Conservation (phyloP, 2,329 filamentous ascomycete species). For the Diplodia sapinea region DNA sequence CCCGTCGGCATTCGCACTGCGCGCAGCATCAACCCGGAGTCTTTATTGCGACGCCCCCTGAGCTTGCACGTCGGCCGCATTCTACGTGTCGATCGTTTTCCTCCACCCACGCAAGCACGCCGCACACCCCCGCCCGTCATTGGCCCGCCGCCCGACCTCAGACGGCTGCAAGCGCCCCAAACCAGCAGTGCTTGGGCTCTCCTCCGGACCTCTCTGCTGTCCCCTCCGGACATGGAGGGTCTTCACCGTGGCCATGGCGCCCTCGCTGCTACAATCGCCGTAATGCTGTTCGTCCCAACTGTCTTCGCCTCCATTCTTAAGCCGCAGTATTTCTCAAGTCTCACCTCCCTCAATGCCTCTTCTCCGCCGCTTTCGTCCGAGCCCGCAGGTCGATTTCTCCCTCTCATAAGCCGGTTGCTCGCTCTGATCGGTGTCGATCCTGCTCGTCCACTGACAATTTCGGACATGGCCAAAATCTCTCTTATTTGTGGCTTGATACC, state of each 20-base stretch:
- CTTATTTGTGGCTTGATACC: conserved; percentile 46
- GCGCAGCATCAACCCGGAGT: conserved; percentile 15
- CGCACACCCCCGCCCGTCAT: conserved; percentile 6
- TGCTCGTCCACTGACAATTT: conserved; percentile 35
- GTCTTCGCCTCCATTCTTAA: conserved; percentile 22
- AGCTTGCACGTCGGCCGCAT: conserved; percentile 19
- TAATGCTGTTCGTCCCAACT: conserved; percentile 15
- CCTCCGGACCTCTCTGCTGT: conserved; percentile 18
- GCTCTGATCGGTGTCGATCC: conserved; percentile 38
- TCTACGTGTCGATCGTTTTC: conserved; percentile 26
- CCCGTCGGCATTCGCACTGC: conserved; percentile 15
- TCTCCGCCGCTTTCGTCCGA: background rate
- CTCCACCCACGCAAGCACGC: conserved; percentile 27
- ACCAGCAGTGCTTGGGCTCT: conserved; percentile 16
- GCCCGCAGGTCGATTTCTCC: background rate
- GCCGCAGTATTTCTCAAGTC: conserved; percentile 4
- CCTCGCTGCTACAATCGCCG: conserved; percentile 11
- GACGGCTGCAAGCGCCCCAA: conserved; percentile 28
- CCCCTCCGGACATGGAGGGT: conserved; percentile 25
- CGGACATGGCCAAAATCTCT: conserved; percentile 49
- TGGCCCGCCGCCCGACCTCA: conserved; percentile 14
- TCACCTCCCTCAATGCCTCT: conserved; percentile 22
- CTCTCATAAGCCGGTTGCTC: conserved; percentile 36
- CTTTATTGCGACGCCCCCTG: conserved; percentile 6
- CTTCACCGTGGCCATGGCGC: conserved; percentile 28